phyloP scores from a whole-genome alignment of 495 filamentous ascomycete genomes.

The Podospora pseudocomata region DNA sequence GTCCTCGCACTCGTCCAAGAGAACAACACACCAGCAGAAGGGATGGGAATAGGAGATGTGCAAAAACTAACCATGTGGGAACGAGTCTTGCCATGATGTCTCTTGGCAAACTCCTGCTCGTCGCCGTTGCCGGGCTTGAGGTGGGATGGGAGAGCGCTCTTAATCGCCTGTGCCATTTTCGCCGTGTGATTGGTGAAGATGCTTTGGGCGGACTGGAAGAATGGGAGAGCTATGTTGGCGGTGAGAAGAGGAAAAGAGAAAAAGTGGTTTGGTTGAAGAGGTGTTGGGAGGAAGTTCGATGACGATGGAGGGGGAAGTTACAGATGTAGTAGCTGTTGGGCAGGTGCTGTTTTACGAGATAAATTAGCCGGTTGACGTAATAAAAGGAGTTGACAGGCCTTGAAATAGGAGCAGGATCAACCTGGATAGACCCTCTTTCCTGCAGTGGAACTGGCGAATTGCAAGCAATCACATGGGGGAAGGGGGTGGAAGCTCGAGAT shows the following conservation, averaged over 20 bases:
- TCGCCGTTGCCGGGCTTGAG: slow-evolving; percentile 61
- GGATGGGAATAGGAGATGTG: slow-evolving; percentile 9
- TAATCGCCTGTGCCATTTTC: slow-evolving; percentile 66
- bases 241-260: not conserved
- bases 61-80: slow-evolving; percentile 83
- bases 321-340: slow-evolving; percentile 12
- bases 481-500: not conserved
- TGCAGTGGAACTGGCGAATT: slow-evolving; percentile 21
- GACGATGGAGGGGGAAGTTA: slow-evolving; percentile 11
- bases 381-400: slow-evolving; percentile 17
- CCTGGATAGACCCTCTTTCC: slow-evolving; percentile 21
- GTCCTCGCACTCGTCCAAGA: not conserved
- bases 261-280: slow-evolving; percentile 10
- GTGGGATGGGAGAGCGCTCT: slow-evolving; percentile 72
- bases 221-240: slow-evolving; percentile 1
- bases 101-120: slow-evolving; percentile 54
- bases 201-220: slow-evolving; percentile 3
- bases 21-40: slow-evolving; percentile 4
- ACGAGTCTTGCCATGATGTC: slow-evolving; percentile 92
- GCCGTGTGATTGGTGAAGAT: slow-evolving; percentile 12
- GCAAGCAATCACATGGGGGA: slow-evolving; percentile 22
- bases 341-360: slow-evolving; percentile 18
- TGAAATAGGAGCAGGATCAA: slow-evolving; percentile 18
- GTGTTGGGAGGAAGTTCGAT: slow-evolving; percentile 1
- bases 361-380: slow-evolving; percentile 39